Percentiles rank a stretch among this genome's conserved stretches.
Evolutionary conservation across 371 early-diverging fungal species (phyloP).

Genomic region (Capillidium heterosporum): DNA sequence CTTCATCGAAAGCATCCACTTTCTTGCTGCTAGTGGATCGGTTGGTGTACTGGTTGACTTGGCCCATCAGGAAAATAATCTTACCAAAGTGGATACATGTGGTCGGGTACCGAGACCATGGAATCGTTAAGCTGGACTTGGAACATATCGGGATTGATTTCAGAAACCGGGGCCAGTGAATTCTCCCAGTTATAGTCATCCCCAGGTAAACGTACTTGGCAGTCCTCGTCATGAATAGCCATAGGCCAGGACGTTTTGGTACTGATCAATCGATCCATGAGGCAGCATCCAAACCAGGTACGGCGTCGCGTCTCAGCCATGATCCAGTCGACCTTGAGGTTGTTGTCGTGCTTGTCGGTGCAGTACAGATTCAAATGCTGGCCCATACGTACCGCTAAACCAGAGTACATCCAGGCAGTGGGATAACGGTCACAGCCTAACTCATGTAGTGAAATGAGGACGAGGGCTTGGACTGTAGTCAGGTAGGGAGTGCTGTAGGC

Average conservation of each 20-base stretch:
- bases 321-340: conserved; percentile 11
- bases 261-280: conserved; percentile 6
- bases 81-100: conserved; percentile 3
- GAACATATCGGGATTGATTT: not conserved
- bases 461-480: conserved; percentile 23
- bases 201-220: conserved; percentile 27
- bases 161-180: not conserved
- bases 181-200: conserved; percentile 21
- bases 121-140: not conserved
- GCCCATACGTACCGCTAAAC: conserved; percentile 28
- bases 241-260: conserved; percentile 3
- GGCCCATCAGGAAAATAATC: conserved; percentile 1
- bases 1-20: not conserved
- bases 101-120: not conserved
- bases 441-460: conserved; percentile 32
- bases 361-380: conserved; percentile 24
- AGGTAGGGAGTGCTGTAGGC: conserved; percentile 23
- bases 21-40: not conserved
- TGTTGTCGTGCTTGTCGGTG: conserved; percentile 15
- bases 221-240: conserved; percentile 30
- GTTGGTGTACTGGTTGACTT: conserved; percentile 5
- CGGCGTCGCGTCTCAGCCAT: conserved; percentile 2
- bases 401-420: conserved; percentile 37
- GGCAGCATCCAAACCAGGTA: conserved; percentile 13
- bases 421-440: conserved; percentile 39